Evolutionary conservation across 306 rosid genomes (phyloP), one percentile per base, ranked within the genome.

Genomic region (Glycine soja): DNA sequence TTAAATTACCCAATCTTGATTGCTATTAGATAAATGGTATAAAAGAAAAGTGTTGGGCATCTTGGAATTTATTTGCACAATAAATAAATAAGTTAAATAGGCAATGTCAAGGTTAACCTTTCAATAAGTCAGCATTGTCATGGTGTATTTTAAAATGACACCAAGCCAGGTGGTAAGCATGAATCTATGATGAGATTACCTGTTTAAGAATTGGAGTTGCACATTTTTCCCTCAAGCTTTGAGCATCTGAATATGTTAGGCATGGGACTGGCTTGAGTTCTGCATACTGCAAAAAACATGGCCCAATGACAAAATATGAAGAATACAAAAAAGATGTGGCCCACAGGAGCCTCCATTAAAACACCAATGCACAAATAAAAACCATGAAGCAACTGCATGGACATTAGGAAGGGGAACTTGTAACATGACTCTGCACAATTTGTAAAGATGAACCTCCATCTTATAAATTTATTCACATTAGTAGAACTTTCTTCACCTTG

Each of bases 221-320:
- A 66, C 82, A 86, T 73, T 85, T 79, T 84, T 92, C 99, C 85
- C 86, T 84, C 86, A 95, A 86, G 30, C 80, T 74, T 81, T 87
- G 79, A 81, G 98, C 99, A 73, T 90, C 93, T 50, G 87, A 79
- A 80, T 90, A 93, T 80, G 98, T 93, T 91, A 92, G 75, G 88
- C 98, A 95, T 36, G 97, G 98, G 56, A 95, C 99, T 57, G 99
- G 99, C 87, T 92, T 95, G 53, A 95, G 97, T 72, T 95, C 99
- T 50, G 99, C 99, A 88, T 95, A 95, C 99, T 95, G 90, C 86
- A 87, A 81, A 70, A 78, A 76, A 79, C 68, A 80, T 36, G 15
- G 10, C 70, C 64, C 53, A 81, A 42, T 57, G 66, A 70, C 12
- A 46, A 63, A 24, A 51, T 15, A 80, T 38, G 24, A 73, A 24